Evolutionary conservation across 176 grass and related monocot genomes (phyloP).

Genomic region (Musa acuminata): DNA sequence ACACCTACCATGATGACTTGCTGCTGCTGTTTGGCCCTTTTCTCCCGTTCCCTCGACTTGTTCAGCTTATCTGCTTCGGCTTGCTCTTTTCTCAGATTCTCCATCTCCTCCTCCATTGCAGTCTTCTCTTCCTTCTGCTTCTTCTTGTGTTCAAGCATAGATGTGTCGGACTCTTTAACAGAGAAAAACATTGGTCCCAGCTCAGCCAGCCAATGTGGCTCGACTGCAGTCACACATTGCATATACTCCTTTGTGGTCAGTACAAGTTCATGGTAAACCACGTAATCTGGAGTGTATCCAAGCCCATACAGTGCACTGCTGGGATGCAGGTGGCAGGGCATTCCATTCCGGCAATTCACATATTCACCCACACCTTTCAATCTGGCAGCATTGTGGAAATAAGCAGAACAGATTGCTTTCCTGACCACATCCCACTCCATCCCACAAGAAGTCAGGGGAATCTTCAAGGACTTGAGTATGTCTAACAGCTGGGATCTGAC

Average conservation of each 20-base stretch:
- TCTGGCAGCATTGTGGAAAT: slow-evolving; percentile 86
- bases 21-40: slow-evolving; percentile 77
- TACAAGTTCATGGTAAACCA: slow-evolving; percentile 88
- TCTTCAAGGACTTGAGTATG: slow-evolving; percentile 81
- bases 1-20: slow-evolving; percentile 89
- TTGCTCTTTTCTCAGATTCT: slow-evolving; percentile 72
- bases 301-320: slow-evolving; percentile 87
- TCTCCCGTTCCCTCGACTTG: slow-evolving; percentile 60
- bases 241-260: slow-evolving; percentile 97
- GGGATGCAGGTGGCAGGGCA: slow-evolving; percentile 91
- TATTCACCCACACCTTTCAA: slow-evolving; percentile 93
- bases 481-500: slow-evolving; percentile 86
- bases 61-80: slow-evolving; percentile 34
- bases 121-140: no score
- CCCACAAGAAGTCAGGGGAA: slow-evolving; percentile 67
- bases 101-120: slow-evolving; percentile 59
- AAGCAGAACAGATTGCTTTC: slow-evolving; percentile 86
- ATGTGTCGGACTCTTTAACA: slow-evolving; percentile 75
- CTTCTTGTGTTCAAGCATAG: slow-evolving; percentile 30
- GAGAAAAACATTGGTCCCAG: slow-evolving; percentile 98
- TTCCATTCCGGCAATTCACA: slow-evolving; percentile 87
- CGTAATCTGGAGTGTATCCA: slow-evolving; percentile 79
- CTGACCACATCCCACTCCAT: slow-evolving; percentile 93
- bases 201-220: slow-evolving; percentile 89
- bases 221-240: slow-evolving; percentile 91